Percentiles rank a stretch among this genome's conserved stretches.
Evolutionary conservation across 2,329 filamentous ascomycete species (phyloP).

Genomic region (Talaromyces sp.): DNA sequence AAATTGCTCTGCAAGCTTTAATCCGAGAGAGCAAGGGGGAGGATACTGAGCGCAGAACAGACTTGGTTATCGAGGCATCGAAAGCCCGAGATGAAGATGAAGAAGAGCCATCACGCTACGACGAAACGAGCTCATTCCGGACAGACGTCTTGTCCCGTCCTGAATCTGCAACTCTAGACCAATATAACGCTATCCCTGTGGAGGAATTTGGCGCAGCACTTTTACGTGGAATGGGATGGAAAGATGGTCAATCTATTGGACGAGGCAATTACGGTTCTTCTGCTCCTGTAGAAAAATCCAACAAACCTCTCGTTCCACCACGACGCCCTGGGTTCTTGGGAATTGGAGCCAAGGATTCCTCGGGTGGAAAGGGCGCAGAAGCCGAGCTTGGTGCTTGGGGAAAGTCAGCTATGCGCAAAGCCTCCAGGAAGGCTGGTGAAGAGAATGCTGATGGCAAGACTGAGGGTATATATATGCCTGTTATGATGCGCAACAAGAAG

Average conservation of each 20-base stretch:
- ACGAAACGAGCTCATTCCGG: constrained; percentile 63
- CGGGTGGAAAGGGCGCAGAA: constrained; percentile 55
- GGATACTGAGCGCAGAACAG: constrained; percentile 44
- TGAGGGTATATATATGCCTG: constrained; percentile 61
- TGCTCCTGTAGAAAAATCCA: constrained; percentile 46
- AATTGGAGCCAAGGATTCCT: constrained; percentile 81
- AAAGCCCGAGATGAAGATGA: constrained; percentile 23
- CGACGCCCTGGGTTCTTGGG: constrained; percentile 80
- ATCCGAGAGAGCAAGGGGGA: constrained; percentile 57
- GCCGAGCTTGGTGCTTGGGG: constrained; percentile 82
- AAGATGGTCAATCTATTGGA: constrained; percentile 66
- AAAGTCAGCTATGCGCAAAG: constrained; percentile 59
- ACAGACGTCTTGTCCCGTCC: constrained; percentile 73
- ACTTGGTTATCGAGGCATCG: constrained; percentile 56
- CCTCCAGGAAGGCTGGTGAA: constrained; percentile 60
- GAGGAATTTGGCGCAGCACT: constrained; percentile 93
- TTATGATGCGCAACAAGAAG: constrained; percentile 62
- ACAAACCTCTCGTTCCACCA: constrained; percentile 67
- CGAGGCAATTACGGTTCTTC: constrained; percentile 53
- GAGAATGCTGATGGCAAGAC: constrained; percentile 42
- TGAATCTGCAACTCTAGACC: constrained; percentile 73
- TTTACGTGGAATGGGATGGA: constrained; percentile 94
- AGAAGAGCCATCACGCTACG: constrained; percentile 29
- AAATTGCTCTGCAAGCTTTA: constrained; percentile 68
- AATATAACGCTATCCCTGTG: constrained; percentile 86